Base-by-base conservation (phyloP, 2,329 filamentous ascomycete genomes). In the Exophiala aquamarina region DNA sequence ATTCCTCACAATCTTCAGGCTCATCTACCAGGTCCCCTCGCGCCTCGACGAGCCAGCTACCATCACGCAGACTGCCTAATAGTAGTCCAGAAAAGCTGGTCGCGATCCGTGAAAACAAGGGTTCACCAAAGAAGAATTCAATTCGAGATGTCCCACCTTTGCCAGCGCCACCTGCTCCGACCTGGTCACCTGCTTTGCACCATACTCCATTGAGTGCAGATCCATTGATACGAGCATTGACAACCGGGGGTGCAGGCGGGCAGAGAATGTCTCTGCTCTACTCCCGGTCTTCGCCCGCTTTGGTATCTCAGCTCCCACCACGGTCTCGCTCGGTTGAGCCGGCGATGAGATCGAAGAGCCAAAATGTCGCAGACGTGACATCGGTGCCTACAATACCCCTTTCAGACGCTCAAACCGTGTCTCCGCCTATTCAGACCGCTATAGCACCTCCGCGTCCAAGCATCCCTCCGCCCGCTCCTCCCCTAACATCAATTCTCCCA, bases 191-290 rank as follows among this genome's bases (percentile, higher is more conserved):
- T 1, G 28, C 52, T 14, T 37, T 55, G 11, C 39, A 49, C 2
- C 52, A 55, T 41, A 44, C 52, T 13, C 52, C 52, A 7, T 31
- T 55, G 13, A 55, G 52, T 20, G 41, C 52, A 2, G 52, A 55
- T 43, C 52, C 52, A n/a, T 47, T 43, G 3, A 52, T 55, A 29
- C 45, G 44, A 15, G 52, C 52, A 20, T 20, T 51, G 21, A 54
- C 47, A 20, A 54, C 44, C 3, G 52, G 48, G 8, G 19, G 32
- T 5, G 23, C 3, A 6, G 21, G 19, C 17, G 34, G 29, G 29
- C 41, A 18, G 29, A 3, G 35, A 8, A 4, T 41, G 8, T 14
- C 33, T 8, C 4, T 18, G 35, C 9, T n/a, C 7, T 41, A 44
- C 13, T 41, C 41, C 10, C 42, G 18, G 17, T 43, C 38, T 6